Evolutionary conservation across 768 basidiomycete species (phyloP).

Genomic region (Crepidotus variabilis): DNA sequence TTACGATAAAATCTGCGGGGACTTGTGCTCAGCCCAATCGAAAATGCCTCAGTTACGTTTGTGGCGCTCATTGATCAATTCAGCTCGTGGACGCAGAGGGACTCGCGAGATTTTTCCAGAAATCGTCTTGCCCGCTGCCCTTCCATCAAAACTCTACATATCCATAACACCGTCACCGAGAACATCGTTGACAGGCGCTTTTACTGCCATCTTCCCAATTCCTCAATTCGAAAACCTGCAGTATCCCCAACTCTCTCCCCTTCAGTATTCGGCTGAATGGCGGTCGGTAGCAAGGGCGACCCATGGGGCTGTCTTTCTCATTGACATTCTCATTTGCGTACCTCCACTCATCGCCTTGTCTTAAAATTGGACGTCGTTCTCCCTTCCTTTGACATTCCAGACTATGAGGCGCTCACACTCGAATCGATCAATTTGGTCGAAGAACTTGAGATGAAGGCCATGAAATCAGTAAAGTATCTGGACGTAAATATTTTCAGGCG

Average conservation of each 20-base stretch:
- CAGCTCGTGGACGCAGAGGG: not conserved
- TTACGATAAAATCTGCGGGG: too few species aligned
- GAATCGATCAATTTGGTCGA: not conserved
- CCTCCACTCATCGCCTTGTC: not conserved
- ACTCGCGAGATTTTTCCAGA: not conserved
- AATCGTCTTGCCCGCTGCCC: not conserved
- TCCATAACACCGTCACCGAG: not conserved
- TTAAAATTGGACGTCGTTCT: not conserved
- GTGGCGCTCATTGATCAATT: not conserved
- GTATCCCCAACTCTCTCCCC: not conserved
- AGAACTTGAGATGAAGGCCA: not conserved
- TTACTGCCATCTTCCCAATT: not conserved
- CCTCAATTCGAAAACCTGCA: not conserved
- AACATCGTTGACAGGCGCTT: not conserved
- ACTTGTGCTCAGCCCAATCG: not conserved
- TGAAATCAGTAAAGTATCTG: not conserved
- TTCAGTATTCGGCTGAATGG: not conserved
- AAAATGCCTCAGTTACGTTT: not conserved
- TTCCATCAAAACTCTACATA: not conserved
- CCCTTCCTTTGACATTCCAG: not conserved
- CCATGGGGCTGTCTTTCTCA: not conserved
- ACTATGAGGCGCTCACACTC: not conserved
- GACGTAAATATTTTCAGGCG: not conserved
- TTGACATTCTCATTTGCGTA: not conserved
- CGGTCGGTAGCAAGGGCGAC: not conserved